phyloP scores from a whole-genome alignment of 805 yeast genomes.

The Ogataea polymorpha region DNA sequence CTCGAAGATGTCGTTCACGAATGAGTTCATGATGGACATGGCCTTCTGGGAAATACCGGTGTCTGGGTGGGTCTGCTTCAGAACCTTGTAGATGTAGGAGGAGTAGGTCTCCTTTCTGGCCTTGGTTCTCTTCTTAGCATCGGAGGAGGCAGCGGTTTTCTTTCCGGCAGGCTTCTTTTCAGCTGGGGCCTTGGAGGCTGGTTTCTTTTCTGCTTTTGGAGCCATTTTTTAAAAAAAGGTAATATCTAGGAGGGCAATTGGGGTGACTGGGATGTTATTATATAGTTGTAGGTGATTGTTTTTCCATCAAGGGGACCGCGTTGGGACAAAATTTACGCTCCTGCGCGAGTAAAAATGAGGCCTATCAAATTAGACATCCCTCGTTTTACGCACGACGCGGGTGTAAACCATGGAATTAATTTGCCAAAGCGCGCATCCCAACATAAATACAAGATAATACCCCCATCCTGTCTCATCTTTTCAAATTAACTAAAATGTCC shows the following conservation, averaged over 20 bases:
- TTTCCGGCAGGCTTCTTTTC: slow-evolving; percentile 91
- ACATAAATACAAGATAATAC: slow-evolving; percentile 12
- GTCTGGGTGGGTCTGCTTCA: slow-evolving; percentile 98
- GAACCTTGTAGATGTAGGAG: slow-evolving; percentile 96
- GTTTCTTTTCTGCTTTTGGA: slow-evolving; percentile 59
- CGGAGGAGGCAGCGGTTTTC: slow-evolving; percentile 81
- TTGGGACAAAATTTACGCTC: slow-evolving; percentile 8
- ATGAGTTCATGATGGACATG: slow-evolving; percentile 98
- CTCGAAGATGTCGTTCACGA: slow-evolving; percentile 96
- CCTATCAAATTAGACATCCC: slow-evolving; percentile 1
- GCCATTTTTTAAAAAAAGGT: slow-evolving; percentile 46
- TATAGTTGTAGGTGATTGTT: slow-evolving; percentile 6
- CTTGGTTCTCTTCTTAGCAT: slow-evolving; percentile 88
- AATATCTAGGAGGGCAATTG: slow-evolving; percentile 3
- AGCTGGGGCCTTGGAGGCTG: slow-evolving; percentile 97
- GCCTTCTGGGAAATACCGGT: slow-evolving; percentile 99
- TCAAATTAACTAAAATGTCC: slow-evolving; percentile 37
- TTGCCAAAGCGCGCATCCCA: neutral
- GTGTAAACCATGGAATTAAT: slow-evolving; percentile 10
- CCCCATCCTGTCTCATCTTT: slow-evolving; percentile 10
- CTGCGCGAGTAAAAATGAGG: slow-evolving; percentile 7
- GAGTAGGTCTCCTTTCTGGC: slow-evolving; percentile 98
- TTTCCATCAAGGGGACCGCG: slow-evolving; percentile 4
- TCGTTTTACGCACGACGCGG: slow-evolving; percentile 7
- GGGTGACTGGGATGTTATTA: slow-evolving; percentile 6